Evolutionary conservation across 2,329 filamentous ascomycete species (phyloP), one percentile per base, ranked within the genome.

Genomic region (Calcarisporium arbuscula): DNA sequence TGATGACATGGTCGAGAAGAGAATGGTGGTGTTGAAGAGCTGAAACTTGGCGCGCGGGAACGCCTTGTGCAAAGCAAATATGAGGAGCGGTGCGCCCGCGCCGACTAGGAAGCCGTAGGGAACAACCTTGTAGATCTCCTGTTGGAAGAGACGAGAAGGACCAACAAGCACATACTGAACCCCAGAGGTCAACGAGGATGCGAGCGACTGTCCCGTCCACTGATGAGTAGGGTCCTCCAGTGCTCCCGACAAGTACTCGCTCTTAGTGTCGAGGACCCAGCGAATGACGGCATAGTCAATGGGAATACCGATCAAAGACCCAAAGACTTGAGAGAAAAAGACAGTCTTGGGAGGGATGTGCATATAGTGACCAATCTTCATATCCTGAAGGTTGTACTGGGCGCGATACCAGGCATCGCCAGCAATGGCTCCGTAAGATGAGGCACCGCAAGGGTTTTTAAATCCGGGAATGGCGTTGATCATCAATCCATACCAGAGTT

Each of bases 361-460:
- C 67, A 77, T 75, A 43, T 79, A 80, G 43, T 79, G 74, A 0
- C 74, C 75, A n/a, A 80, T 76, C 47, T 79, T 76, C 48, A 74
- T 71, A 46, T 80, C 76, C 45, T 80, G 74, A 1, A 79, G 58
- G 61, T 77, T 74, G 16, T 67, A 62, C 42, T 74, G 70, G 0
- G 71, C 70, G 12, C 71, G 56, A 38, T 77, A 77, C 75, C 75
- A 80, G 3, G 74, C 72, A 34, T 78, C 72, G 10, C 75, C 75
- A 2, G 74, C 73, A 12, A 80, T 76, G 8, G 69, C 57, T 7
- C 74, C 70, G 44, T 79, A 80, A 0, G 70, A 61, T 1, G 69
- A 71, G 2, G 74, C 74, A 3, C 76, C 75, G 6, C 67, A 66
- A 1, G 75, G 75, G 41, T 77, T 75, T 38, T 70, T 72, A 44